Base-by-base conservation (phyloP, 495 filamentous ascomycete genomes). In the Entonaema liquescens region DNA sequence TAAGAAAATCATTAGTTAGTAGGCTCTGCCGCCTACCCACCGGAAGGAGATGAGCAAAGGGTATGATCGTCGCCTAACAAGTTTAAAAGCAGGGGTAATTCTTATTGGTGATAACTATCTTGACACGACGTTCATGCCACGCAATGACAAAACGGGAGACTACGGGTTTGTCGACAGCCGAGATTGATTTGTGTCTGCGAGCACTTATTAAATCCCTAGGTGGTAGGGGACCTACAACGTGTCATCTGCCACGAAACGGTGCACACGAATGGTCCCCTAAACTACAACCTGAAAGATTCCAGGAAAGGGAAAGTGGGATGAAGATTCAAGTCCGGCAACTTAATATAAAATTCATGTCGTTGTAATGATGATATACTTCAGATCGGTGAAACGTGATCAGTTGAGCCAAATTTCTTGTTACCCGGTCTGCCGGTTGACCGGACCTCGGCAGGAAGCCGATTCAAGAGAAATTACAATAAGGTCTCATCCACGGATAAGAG, bases 381-480 rank as follows among this genome's bases (percentile, higher is more conserved):
- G 33, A 49, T 57, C 28, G 59, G 61, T 23, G 56, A 55, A 59
- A 68, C 56, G 31, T 62, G 50, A 54, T 29, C 29, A n/a, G 13
- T 44, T 62, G 19, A 35, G 52, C 40, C 31, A 44, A 56, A 26
- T 67, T 65, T 53, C 38, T 13, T 19, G 56, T 58, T 65, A 61
- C 56, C 55, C 38, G 29, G 59, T 62, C 61, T 54, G 50, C 60
- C 70, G 70, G 65, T 47, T 62, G 52, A 53, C 44, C 61, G 61
- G 62, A 73, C 65, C 70, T 73, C 70, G 70, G 70, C 38, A 65
- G 60, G 50, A 65, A 26, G 26, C 42, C 40, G 65, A 73, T 5
- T 56, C 65, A 40, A 40, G 40, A 42, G 61, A 55, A 59, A 50
- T 61, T 58, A 56, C 21, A 56, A 50, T 50, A 53, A 61, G 50